Conservation (phyloP, 2,329 filamentous ascomycete species). For the Teratosphaeria zuluensis region DNA sequence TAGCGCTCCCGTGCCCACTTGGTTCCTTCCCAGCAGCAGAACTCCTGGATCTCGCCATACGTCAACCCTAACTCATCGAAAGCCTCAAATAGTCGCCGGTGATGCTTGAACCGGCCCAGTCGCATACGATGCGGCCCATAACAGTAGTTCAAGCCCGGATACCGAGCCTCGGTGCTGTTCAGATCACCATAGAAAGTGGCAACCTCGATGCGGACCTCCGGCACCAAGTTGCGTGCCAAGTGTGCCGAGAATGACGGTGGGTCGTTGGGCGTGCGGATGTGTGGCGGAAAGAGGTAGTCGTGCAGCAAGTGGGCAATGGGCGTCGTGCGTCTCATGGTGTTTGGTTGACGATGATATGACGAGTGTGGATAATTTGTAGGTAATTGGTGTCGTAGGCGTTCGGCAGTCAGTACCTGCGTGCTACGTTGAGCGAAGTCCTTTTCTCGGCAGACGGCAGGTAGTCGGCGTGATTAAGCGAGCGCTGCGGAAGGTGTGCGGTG, state of each 20-base stretch:
- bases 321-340: constrained; percentile 57
- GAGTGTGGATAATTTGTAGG: neutral
- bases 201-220: constrained; percentile 70
- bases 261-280: constrained; percentile 48
- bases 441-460: neutral
- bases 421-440: neutral
- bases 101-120: constrained; percentile 68
- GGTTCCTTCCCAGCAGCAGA: constrained; percentile 77
- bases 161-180: constrained; percentile 70
- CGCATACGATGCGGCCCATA: constrained; percentile 64
- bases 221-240: constrained; percentile 60
- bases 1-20: constrained; percentile 74
- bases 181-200: constrained; percentile 70
- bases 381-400: neutral
- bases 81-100: constrained; percentile 64
- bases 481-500: neutral
- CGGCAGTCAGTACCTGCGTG: neutral
- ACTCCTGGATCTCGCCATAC: constrained; percentile 55
- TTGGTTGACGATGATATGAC: neutral
- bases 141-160: constrained; percentile 71
- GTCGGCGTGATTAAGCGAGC: neutral
- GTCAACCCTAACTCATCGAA: constrained; percentile 64
- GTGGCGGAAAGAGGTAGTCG: constrained; percentile 61
- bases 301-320: constrained; percentile 65
- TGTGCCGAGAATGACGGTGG: constrained; percentile 62